These are phyloP conservation scores for Pythium monospermum DNA, from an alignment of 352 stramenopile genomes.

Conservation along the genomic window DNA sequence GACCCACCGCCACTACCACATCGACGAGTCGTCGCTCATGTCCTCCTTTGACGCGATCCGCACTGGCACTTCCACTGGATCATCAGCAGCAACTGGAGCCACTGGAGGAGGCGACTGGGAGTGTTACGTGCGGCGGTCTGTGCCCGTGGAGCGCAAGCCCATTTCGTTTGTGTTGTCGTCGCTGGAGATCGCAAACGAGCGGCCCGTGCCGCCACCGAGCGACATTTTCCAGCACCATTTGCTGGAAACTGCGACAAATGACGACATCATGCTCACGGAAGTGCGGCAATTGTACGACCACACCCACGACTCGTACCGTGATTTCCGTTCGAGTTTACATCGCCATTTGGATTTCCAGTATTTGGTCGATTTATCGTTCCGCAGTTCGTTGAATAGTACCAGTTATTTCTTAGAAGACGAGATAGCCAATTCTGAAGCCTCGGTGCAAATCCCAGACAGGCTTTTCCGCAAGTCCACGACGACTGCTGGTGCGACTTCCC, in stretches of 20 bases:
- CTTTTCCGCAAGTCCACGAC: constrained; percentile 17
- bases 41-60: constrained; percentile 48
- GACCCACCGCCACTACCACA: constrained; percentile 53
- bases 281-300: constrained; percentile 62
- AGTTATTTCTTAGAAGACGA: constrained; percentile 55
- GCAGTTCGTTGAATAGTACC: constrained; percentile 55
- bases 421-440: constrained; percentile 28
- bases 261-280: constrained; percentile 54
- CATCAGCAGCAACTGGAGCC: too few relatives aligned
- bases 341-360: constrained; percentile 56
- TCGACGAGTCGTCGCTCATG: constrained; percentile 54
- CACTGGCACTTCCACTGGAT: background rate
- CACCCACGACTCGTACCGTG: constrained; percentile 52
- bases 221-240: constrained; percentile 65
- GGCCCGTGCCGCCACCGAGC: constrained; percentile 39
- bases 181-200: constrained; percentile 41
- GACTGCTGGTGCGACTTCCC: too few relatives aligned
- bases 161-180: constrained; percentile 67
- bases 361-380: constrained; percentile 63
- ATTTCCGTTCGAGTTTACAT: constrained; percentile 54
- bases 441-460: constrained; percentile 34
- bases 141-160: constrained; percentile 56
- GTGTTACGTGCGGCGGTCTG: constrained; percentile 54
- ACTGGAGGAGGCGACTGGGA: constrained; percentile 50
- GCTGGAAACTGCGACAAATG: constrained; percentile 36